Percentiles rank a stretch among this genome's conserved stretches.
phyloP scores from a whole-genome alignment of 371 early-diverging fungal genomes.

The Phascolomyces articulosus region DNA sequence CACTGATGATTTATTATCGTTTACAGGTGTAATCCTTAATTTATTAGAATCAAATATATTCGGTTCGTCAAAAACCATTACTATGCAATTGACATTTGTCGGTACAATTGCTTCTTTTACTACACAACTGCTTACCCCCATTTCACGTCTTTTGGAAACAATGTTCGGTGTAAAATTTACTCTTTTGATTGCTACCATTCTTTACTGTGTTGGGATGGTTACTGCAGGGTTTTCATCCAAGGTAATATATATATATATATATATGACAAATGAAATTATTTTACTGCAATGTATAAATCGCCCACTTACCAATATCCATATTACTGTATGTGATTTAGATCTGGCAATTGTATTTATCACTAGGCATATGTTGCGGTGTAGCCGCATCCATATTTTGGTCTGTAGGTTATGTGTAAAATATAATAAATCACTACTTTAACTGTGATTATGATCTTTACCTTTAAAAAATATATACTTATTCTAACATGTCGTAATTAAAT shows the following conservation, averaged over 20 bases:
- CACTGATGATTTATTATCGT: too few relatives aligned
- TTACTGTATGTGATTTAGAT: background rate
- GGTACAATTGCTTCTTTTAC: background rate
- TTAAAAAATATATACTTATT: background rate
- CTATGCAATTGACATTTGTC: background rate
- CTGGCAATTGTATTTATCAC: background rate
- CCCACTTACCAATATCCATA: too few relatives aligned
- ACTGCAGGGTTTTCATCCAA: background rate
- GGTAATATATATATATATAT: too few relatives aligned
- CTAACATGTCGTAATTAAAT: background rate
- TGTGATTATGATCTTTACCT: too few relatives aligned
- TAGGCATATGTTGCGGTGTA: background rate
- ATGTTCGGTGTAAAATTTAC: background rate
- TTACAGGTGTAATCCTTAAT: background rate
- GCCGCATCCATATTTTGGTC: background rate
- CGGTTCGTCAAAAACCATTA: background rate
- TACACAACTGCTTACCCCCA: background rate
- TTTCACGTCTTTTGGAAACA: background rate
- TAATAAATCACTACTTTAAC: too few relatives aligned
- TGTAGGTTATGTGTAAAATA: background rate
- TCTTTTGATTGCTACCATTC: background rate
- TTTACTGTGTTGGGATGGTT: background rate
- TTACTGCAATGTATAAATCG: too few relatives aligned
- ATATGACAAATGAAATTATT: background rate
- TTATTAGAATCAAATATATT: background rate